These are phyloP conservation scores for Porodaedalea pini DNA, from an alignment of 1,284 basidiomycete species.

Conservation along the genomic window DNA sequence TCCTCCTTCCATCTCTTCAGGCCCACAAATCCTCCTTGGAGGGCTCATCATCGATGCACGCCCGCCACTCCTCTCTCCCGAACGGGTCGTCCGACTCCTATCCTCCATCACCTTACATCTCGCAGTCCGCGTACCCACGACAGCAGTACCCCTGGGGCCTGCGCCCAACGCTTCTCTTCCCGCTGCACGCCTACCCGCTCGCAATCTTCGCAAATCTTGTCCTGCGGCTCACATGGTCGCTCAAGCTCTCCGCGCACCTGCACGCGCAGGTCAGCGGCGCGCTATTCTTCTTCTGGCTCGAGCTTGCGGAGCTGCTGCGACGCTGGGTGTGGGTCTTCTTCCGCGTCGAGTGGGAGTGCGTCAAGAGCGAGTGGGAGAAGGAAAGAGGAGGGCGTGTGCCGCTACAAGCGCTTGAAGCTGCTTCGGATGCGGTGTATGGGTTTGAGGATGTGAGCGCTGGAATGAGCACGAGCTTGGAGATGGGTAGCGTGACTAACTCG, in stretches of 20 bases:
- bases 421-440: not conserved
- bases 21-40: slow-evolving; percentile 21
- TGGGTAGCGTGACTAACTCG: not conserved
- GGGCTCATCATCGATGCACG: not conserved
- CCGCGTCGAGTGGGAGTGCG: slow-evolving; percentile 92
- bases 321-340: slow-evolving; percentile 98
- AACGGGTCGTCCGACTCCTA: not conserved
- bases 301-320: slow-evolving; percentile 85
- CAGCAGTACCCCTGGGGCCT: slow-evolving; percentile 63
- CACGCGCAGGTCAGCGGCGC: slow-evolving; percentile 76
- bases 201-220: slow-evolving; percentile 83
- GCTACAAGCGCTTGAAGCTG: not conserved
- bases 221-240: slow-evolving; percentile 91
- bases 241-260: slow-evolving; percentile 87
- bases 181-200: slow-evolving; percentile 83
- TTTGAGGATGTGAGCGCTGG: not conserved
- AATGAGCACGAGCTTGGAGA: not conserved
- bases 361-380: slow-evolving; percentile 43
- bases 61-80: not conserved
- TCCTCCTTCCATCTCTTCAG: slow-evolving; percentile 47
- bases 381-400: not conserved
- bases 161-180: slow-evolving; percentile 68
- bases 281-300: slow-evolving; percentile 83
- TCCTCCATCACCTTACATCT: slow-evolving; percentile 6
- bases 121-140: slow-evolving; percentile 7